Percentiles rank a stretch among this genome's conserved stretches.
phyloP scores from a whole-genome alignment of 73 alveolate genomes.

The Effrenium voratum region DNA sequence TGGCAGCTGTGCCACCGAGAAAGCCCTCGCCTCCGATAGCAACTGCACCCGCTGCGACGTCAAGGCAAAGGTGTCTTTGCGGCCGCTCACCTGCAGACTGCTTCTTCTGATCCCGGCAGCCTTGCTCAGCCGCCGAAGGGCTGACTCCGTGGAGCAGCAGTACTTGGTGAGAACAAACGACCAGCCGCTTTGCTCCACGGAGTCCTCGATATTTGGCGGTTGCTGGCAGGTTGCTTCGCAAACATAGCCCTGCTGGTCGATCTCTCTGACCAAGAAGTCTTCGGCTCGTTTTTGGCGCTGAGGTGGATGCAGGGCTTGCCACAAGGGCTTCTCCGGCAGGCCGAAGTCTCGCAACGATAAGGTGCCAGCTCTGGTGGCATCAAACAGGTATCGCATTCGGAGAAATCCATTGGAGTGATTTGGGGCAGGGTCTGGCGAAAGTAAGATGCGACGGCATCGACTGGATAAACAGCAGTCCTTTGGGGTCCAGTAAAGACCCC shows the following conservation, averaged over 20 bases:
- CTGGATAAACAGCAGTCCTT: too few relatives aligned
- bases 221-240: neutral
- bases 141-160: neutral
- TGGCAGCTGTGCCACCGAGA: neutral
- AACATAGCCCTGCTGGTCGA: neutral
- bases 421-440: too few relatives aligned
- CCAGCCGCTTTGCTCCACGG: too few relatives aligned
- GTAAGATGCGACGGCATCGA: too few relatives aligned
- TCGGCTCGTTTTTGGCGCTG: neutral
- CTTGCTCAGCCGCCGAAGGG: neutral
- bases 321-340: neutral
- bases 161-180: neutral
- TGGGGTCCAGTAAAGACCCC: too few relatives aligned
- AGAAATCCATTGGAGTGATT: too few relatives aligned
- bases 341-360: neutral
- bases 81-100: neutral
- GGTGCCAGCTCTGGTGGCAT: neutral
- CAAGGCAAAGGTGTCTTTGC: neutral
- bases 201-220: neutral
- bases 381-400: neutral
- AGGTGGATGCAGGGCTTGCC: neutral
- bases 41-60: neutral
- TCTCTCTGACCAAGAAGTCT: neutral
- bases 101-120: neutral
- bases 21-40: neutral